phyloP scores from a whole-genome alignment of 331 rosid species.

The Rosa hybrid region DNA sequence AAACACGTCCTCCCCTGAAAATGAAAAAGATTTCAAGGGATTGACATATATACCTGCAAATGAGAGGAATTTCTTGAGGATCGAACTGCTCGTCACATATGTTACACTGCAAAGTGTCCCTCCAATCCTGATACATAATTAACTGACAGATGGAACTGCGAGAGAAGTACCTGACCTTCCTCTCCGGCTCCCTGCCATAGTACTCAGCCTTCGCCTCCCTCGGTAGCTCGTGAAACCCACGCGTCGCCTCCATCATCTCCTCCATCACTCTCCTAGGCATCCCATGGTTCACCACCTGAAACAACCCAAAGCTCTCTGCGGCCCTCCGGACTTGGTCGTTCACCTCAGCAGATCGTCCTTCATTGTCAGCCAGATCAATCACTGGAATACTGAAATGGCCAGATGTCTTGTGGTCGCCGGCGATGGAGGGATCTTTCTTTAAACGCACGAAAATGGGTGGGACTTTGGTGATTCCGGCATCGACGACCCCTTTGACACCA shows the following conservation, averaged over 20 bases:
- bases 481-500: slow-evolving; percentile 27
- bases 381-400: slow-evolving; percentile 18
- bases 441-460: slow-evolving; percentile 20
- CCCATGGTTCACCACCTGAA: slow-evolving; percentile 51
- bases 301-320: slow-evolving; percentile 34
- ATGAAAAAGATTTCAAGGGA: too few relatives aligned
- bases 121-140: slow-evolving; percentile 16
- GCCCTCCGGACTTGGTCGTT: slow-evolving; percentile 15
- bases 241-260: slow-evolving; percentile 28
- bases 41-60: too few relatives aligned
- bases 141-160: too few relatives aligned
- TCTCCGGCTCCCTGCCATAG: slow-evolving; percentile 17
- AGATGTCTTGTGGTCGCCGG: neutral
- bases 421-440: neutral
- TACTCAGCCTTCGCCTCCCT: too few relatives aligned
- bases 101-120: slow-evolving; percentile 12
- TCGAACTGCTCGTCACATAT: neutral
- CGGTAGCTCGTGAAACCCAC: slow-evolving; percentile 34
- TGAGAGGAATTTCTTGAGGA: slow-evolving; percentile 15
- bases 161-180: slow-evolving; percentile 5
- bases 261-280: slow-evolving; percentile 25
- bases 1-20: too few relatives aligned
- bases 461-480: slow-evolving; percentile 25
- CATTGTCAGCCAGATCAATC: slow-evolving; percentile 21
- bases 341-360: neutral